Percentiles rank a stretch among this genome's conserved stretches.
Evolutionary conservation across 768 basidiomycete species (phyloP).

Genomic region (Wakefieldia striispora): DNA sequence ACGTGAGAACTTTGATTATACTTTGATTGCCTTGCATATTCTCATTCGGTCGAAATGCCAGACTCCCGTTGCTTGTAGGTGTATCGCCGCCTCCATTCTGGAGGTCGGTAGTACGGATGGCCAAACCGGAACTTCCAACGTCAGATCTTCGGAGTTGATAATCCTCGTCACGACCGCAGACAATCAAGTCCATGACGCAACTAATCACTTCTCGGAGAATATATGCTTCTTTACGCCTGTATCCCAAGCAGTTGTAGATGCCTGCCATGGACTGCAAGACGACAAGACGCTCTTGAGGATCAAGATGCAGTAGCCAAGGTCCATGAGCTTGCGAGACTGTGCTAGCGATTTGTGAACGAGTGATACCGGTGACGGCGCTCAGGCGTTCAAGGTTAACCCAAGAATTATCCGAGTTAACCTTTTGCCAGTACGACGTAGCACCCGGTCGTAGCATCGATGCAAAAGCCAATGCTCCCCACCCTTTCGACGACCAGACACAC

Average conservation of each 20-base stretch:
- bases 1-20: slow-evolving; percentile 68
- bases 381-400: slow-evolving; percentile 62
- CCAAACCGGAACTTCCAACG: slow-evolving; percentile 40
- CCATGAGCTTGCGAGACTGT: slow-evolving; percentile 76
- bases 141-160: slow-evolving; percentile 43
- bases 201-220: slow-evolving; percentile 83
- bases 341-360: slow-evolving; percentile 63
- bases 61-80: slow-evolving; percentile 42
- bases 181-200: slow-evolving; percentile 79
- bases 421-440: slow-evolving; percentile 56
- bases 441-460: slow-evolving; percentile 70
- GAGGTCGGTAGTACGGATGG: slow-evolving; percentile 45
- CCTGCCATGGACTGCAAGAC: slow-evolving; percentile 70
- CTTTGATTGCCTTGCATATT: slow-evolving; percentile 78
- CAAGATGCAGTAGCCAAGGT: slow-evolving; percentile 83
- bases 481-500: slow-evolving; percentile 81
- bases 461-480: slow-evolving; percentile 80
- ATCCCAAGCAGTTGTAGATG: slow-evolving; percentile 78
- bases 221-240: slow-evolving; percentile 85
- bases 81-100: slow-evolving; percentile 25
- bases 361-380: slow-evolving; percentile 64
- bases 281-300: slow-evolving; percentile 69
- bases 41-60: slow-evolving; percentile 74
- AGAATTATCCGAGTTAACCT: slow-evolving; percentile 49
- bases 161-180: slow-evolving; percentile 80